Evolutionary conservation across 2,329 filamentous ascomycete species (phyloP).

Genomic region (Neonectria ditissima): DNA sequence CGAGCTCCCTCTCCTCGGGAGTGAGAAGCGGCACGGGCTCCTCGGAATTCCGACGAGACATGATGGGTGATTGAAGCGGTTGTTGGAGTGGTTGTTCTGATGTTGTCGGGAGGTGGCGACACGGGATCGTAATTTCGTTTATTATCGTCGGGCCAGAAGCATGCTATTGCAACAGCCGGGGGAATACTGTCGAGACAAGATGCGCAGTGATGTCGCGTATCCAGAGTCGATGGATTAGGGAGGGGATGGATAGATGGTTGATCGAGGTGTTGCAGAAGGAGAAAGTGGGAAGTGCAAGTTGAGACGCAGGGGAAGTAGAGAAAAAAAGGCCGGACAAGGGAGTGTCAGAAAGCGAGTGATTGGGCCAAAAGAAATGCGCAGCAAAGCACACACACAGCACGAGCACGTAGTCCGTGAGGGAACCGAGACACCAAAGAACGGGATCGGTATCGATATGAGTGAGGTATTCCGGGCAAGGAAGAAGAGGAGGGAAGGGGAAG

Average conservation of each 20-base stretch:
- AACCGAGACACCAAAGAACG: constrained; percentile 20
- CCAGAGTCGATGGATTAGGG: not conserved
- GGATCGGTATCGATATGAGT: constrained; percentile 15
- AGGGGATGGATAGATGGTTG: not conserved
- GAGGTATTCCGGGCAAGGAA: constrained; percentile 19
- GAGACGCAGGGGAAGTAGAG: constrained; percentile 4
- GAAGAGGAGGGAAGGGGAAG: constrained; percentile 2
- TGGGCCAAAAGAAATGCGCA: constrained; percentile 11
- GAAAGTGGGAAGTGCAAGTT: constrained; percentile 4
- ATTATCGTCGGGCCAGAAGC: constrained; percentile 23
- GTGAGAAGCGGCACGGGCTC: constrained; percentile 49
- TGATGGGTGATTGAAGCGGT: constrained; percentile 43
- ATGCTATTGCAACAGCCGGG: constrained; percentile 8
- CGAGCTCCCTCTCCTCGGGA: constrained; percentile 47
- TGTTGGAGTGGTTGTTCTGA: not conserved
- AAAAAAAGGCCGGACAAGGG: constrained; percentile 14
- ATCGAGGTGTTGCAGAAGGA: constrained; percentile 3
- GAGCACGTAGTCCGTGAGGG: not conserved
- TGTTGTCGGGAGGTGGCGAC: not conserved
- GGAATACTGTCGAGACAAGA: not conserved
- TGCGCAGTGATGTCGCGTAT: not conserved
- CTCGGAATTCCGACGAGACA: constrained; percentile 50
- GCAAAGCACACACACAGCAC: constrained; percentile 1
- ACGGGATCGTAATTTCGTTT: constrained; percentile 15
- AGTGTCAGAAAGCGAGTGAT: constrained; percentile 23